Evolutionary conservation across 2,329 filamentous ascomycete genomes (phyloP).

Genomic region (Ascochyta rabiei): DNA sequence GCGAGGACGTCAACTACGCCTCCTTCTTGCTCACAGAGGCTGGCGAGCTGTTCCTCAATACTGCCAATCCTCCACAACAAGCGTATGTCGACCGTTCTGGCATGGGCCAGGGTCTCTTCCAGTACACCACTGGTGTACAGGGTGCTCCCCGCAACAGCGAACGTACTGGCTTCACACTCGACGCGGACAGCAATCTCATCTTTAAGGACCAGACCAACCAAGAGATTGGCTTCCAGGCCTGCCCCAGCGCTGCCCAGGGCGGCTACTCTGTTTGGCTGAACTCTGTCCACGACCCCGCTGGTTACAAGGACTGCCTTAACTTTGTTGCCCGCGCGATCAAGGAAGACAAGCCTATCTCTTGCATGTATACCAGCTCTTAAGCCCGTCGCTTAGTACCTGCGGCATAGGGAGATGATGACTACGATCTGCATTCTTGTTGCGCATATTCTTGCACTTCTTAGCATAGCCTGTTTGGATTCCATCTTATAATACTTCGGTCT

Average conservation of each 20-base stretch:
- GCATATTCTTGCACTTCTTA: not conserved
- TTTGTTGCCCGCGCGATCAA: constrained; percentile 39
- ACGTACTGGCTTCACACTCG: constrained; percentile 56
- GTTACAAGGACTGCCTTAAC: constrained; percentile 42
- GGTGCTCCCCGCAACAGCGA: constrained; percentile 52
- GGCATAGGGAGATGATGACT: not conserved
- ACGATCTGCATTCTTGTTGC: not conserved
- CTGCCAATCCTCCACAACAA: constrained; percentile 54
- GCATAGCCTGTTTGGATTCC: constrained; percentile 1
- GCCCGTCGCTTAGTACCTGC: not conserved
- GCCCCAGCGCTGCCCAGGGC: constrained; percentile 55
- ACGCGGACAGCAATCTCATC: constrained; percentile 52
- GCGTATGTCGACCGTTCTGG: constrained; percentile 63
- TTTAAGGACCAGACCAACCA: constrained; percentile 44
- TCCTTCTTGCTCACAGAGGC: constrained; percentile 59
- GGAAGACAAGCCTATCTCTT: constrained; percentile 21
- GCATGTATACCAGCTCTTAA: constrained; percentile 25
- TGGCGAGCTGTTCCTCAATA: constrained; percentile 56
- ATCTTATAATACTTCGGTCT: not conserved
- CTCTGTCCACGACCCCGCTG: constrained; percentile 28
- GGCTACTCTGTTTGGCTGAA: constrained; percentile 43
- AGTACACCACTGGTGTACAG: constrained; percentile 58
- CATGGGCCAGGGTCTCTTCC: constrained; percentile 63
- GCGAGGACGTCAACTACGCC: constrained; percentile 49
- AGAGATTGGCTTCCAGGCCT: constrained; percentile 57